Percentiles rank a stretch among this genome's conserved stretches.
Conservation (phyloP, 768 basidiomycete genomes). For the Mycena floridula region DNA sequence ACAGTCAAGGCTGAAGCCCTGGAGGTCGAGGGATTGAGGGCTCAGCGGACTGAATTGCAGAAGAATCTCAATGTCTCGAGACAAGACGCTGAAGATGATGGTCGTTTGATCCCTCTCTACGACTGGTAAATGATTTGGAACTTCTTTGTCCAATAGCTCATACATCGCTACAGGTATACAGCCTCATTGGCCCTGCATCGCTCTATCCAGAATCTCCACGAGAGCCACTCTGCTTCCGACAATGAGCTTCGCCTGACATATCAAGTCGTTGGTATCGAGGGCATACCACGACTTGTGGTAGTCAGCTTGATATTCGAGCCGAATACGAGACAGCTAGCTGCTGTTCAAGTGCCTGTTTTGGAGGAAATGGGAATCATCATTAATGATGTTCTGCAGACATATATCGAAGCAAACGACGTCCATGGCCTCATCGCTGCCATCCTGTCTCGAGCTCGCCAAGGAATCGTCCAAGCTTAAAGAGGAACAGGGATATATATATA, state of each 20-base stretch:
- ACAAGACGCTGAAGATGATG: conserved; percentile 56
- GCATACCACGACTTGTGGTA: conserved; percentile 30
- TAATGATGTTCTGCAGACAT: conserved; percentile 53
- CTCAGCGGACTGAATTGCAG: conserved; percentile 65
- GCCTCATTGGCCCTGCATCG: conserved; percentile 63
- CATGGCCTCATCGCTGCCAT: conserved; percentile 59
- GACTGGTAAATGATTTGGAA: conserved; percentile 47
- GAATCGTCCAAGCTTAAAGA: too few relatives aligned
- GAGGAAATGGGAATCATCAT: conserved; percentile 47
- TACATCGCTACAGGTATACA: conserved; percentile 43
- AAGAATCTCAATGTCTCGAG: conserved; percentile 54
- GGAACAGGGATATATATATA: too few relatives aligned
- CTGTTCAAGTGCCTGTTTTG: conserved; percentile 48
- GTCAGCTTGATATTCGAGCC: conserved; percentile 65
- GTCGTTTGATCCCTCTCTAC: conserved; percentile 55
- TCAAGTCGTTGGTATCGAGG: conserved; percentile 28
- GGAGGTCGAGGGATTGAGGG: conserved; percentile 53
- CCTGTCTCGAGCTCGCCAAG: conserved; percentile 37
- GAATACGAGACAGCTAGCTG: conserved; percentile 58
- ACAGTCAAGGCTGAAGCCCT: conserved; percentile 49
- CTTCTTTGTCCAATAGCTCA: not conserved
- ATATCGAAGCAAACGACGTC: conserved; percentile 60
- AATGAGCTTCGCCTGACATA: conserved; percentile 77
- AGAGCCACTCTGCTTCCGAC: conserved; percentile 56
- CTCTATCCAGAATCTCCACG: conserved; percentile 51